Evolutionary conservation across 2,329 filamentous ascomycete species (phyloP).

Genomic region (Dothiorella sarmentorum): DNA sequence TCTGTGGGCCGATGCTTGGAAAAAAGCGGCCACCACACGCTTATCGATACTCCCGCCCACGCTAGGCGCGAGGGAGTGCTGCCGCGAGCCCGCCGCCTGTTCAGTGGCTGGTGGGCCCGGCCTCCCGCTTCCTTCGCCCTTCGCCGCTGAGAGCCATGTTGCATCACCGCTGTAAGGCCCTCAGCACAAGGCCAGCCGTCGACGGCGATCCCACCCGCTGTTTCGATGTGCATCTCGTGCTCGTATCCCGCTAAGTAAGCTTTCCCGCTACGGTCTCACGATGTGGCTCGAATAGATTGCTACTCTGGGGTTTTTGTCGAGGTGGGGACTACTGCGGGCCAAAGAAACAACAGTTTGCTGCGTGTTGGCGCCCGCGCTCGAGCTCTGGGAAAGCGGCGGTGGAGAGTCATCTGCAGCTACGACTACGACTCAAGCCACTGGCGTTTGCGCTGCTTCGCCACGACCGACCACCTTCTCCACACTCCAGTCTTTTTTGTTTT

Average conservation of each 20-base stretch:
- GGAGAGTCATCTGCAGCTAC: background rate
- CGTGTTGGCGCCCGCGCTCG: background rate
- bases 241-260: conserved; percentile 2
- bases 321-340: background rate
- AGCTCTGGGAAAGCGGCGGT: background rate
- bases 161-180: background rate
- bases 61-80: no score
- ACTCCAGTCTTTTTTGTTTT: background rate
- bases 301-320: conserved; percentile 1
- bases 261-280: conserved; percentile 10
- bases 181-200: background rate
- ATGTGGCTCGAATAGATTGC: conserved; percentile 14
- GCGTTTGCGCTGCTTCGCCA: background rate
- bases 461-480: background rate
- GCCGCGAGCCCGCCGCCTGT: no score
- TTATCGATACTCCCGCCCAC: background rate
- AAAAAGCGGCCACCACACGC: background rate
- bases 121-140: background rate
- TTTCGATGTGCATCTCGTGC: background rate
- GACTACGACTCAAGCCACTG: background rate
- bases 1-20: background rate
- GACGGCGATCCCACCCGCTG: background rate
- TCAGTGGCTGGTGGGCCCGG: background rate
- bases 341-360: background rate
- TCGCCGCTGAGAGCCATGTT: background rate